phyloP scores from a whole-genome alignment of 441 rosid species.

The Kokia cookei region DNA sequence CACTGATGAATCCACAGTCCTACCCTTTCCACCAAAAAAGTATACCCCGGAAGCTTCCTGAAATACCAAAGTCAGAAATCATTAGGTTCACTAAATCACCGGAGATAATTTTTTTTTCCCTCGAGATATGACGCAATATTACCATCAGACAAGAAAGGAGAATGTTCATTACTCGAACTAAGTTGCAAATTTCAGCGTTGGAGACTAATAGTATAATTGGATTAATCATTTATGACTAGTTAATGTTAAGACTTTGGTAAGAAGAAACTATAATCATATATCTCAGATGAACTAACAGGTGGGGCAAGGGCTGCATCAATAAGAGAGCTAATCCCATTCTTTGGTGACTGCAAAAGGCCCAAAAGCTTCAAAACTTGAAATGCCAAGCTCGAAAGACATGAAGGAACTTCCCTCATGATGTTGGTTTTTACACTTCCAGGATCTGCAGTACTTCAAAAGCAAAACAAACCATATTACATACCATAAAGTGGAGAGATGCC shows the following conservation, averaged over 20 bases:
- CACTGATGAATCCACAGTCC: constrained; percentile 47
- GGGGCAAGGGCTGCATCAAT: constrained; percentile 87
- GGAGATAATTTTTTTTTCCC: background rate
- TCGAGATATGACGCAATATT: background rate
- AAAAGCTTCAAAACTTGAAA: constrained; percentile 37
- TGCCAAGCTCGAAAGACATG: constrained; percentile 38
- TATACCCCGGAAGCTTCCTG: constrained; percentile 70
- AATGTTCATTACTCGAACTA: background rate
- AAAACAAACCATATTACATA: constrained; percentile 8
- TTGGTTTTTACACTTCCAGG: constrained; percentile 83
- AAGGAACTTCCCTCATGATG: constrained; percentile 89
- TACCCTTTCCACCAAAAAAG: constrained; percentile 81
- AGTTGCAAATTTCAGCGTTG: background rate
- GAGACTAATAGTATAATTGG: background rate
- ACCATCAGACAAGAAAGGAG: background rate
- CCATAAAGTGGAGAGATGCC: constrained; percentile 5
- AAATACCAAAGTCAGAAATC: constrained; percentile 2
- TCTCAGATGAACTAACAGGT: constrained; percentile 41
- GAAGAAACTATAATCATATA: background rate
- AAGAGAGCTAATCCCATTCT: constrained; percentile 54
- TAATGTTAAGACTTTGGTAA: background rate
- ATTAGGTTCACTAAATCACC: background rate
- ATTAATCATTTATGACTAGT: background rate
- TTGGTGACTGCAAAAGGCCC: constrained; percentile 60
- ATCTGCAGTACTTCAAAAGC: constrained; percentile 64